Evolutionary conservation across 2,329 filamentous ascomycete species (phyloP), one percentile per base, ranked within the genome.

Genomic region (Colletotrichum melonis): DNA sequence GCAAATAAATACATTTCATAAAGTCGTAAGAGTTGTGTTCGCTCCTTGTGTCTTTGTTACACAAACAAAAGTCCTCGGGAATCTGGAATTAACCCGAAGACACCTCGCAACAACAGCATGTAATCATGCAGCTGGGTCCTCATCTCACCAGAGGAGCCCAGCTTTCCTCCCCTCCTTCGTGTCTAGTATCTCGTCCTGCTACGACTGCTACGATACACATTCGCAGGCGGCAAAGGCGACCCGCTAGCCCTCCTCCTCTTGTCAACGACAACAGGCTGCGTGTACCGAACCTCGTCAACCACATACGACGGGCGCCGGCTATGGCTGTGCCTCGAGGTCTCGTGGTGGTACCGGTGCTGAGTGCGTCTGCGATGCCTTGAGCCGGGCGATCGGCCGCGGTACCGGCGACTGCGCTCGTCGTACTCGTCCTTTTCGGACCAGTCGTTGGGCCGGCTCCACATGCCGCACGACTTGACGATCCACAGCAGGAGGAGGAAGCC

Each of bases 401-500:
- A 32, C 19, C 24, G 46, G 49, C 55, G 69, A 52, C 69, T 63
- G 46, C 32, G 62, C 59, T 56, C 42, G 69, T 69, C 28, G 32
- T 59, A 38, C 9, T 22, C 5, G 57, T 73, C 67, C 70, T 65
- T 52, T 6, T 69, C 65, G 7, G 46, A 56, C 69, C 69, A 73
- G 11, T 63, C 14, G 32, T 49, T 28, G n/a, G 73, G 73, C 16
- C 46, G 26, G 42, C 65, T 46, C 73, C 69, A 74, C 49, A 71
- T 49, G 28, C 73, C 62, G 77, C 85, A 87, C 2, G 85, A 86
- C 6, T 83, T 81, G 75, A 88, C 67, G 73, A 88, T 78, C 87
- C 87, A 88, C 46, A 84, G 72, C 4, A 88, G 71, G 0, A 88
- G 79, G 14, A 88, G 78, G 54, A 86, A 76, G n/a, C 86, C 86